Evolutionary conservation across 2,329 filamentous ascomycete species (phyloP).

Genomic region (Cordyceps cateniannulata): DNA sequence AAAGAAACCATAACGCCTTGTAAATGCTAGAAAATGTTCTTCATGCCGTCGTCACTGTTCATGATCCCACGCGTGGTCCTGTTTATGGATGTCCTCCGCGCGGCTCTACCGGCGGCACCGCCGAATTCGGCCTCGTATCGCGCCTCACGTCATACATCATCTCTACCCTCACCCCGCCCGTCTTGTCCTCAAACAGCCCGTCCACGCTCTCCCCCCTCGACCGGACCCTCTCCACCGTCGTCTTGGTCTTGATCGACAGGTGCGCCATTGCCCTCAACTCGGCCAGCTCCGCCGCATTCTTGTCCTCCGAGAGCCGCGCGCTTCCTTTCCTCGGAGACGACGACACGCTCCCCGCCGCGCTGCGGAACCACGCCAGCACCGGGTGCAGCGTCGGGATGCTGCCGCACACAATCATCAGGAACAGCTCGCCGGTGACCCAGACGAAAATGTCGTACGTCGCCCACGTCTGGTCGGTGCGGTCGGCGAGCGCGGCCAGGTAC

Average conservation of each 20-base stretch:
- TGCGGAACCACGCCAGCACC: conserved; percentile 14
- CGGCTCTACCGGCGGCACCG: neutral
- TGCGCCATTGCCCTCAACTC: conserved; percentile 10
- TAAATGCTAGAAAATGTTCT: neutral
- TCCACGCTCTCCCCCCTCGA: conserved; percentile 11
- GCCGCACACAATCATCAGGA: conserved; percentile 20
- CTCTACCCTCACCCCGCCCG: conserved; percentile 15
- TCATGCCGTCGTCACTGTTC: neutral
- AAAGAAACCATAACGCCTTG: neutral
- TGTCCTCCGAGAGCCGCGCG: conserved; percentile 8
- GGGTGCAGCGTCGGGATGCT: conserved; percentile 17
- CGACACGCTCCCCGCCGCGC: conserved; percentile 2
- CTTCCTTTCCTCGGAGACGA: conserved; percentile 2
- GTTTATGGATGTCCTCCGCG: neutral
- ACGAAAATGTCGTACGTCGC: conserved; percentile 19
- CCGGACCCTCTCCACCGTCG: conserved; percentile 13
- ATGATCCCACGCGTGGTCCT: neutral
- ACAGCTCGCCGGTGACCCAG: conserved; percentile 20
- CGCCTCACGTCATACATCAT: conserved; percentile 15
- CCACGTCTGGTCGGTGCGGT: conserved; percentile 20
- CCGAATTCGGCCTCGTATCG: conserved; percentile 14
- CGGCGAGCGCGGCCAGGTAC: conserved; percentile 17
- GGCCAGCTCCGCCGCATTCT: conserved; percentile 12
- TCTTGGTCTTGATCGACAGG: conserved; percentile 16
- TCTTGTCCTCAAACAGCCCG: conserved; percentile 12